These are phyloP conservation scores for Myxozyma nipponensis DNA, from an alignment of 805 yeast species.

Conservation along the genomic window DNA sequence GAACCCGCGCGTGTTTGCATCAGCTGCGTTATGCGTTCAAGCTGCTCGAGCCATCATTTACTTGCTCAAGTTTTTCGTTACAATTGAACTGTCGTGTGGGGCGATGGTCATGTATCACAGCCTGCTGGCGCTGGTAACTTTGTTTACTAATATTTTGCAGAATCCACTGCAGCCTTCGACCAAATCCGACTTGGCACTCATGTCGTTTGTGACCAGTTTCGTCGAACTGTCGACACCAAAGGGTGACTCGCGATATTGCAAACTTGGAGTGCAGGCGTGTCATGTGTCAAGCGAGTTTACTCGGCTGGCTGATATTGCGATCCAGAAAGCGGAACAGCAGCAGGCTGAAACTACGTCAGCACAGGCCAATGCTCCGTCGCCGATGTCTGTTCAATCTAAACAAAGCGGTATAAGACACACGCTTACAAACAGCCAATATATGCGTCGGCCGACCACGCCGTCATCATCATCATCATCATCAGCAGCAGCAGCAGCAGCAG, in stretches of 20 bases:
- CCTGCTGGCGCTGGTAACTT: constrained; percentile 19
- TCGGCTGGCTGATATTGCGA: constrained; percentile 4
- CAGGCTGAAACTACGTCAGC: not conserved
- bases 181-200: constrained; percentile 27
- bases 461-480: not conserved
- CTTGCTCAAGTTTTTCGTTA: constrained; percentile 19
- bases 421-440: not conserved
- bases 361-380: not conserved
- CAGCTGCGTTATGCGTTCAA: constrained; percentile 30
- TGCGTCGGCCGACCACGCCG: not conserved
- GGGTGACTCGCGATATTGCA: not conserved
- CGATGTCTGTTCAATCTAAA: not conserved
- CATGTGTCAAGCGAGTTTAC: constrained; percentile 4
- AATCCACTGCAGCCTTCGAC: constrained; percentile 28
- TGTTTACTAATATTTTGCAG: constrained; percentile 28
- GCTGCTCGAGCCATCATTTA: constrained; percentile 29
- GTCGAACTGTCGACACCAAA: constrained; percentile 3
- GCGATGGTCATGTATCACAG: constrained; percentile 20
- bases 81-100: constrained; percentile 15
- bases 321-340: constrained; percentile 9
- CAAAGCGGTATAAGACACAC: not conserved
- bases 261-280: not conserved
- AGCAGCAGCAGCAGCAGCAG: not conserved
- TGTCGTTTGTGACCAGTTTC: constrained; percentile 16
- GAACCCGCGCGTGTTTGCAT: constrained; percentile 30